A percentile compares a stretch with the other conserved stretches of the same genome.
These are phyloP conservation scores for Mycena vitilis DNA, from an alignment of 768 basidiomycete species.

Conservation along the genomic window DNA sequence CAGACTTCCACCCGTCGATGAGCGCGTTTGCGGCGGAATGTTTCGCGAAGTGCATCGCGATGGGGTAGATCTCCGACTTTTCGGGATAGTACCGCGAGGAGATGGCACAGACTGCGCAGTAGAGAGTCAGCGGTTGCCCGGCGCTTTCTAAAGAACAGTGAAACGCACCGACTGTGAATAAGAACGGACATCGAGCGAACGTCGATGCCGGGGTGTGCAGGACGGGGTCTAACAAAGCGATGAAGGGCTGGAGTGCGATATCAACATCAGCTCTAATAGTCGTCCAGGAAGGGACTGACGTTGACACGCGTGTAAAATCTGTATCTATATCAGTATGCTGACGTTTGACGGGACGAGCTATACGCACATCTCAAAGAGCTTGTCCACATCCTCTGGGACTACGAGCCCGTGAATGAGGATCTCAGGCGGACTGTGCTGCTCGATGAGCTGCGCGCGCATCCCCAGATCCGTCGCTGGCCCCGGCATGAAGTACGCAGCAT, in stretches of 20 bases:
- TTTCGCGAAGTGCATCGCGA: conserved; percentile 91
- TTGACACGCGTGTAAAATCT: conserved; percentile 82
- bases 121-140: not conserved
- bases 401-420: conserved; percentile 86
- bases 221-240: conserved; percentile 83
- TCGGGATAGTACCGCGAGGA: conserved; percentile 84
- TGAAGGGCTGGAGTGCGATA: conserved; percentile 58
- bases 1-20: conserved; percentile 85
- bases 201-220: conserved; percentile 85
- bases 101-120: conserved; percentile 78
- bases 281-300: conserved; percentile 51
- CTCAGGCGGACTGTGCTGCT: conserved; percentile 83
- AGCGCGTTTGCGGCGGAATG: conserved; percentile 84
- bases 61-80: conserved; percentile 86
- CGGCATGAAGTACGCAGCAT: conserved; percentile 83
- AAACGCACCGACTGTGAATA: conserved; percentile 86
- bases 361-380: conserved; percentile 85
- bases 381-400: conserved; percentile 81
- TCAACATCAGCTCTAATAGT: not conserved
- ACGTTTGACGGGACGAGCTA: conserved; percentile 8
- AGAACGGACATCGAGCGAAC: conserved; percentile 87
- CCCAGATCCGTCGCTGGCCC: conserved; percentile 80
- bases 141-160: not conserved
- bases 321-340: conserved; percentile 20
- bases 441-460: conserved; percentile 77